Evolutionary conservation across 441 rosid genomes (phyloP).

Genomic region (Gossypium schwendimanii): DNA sequence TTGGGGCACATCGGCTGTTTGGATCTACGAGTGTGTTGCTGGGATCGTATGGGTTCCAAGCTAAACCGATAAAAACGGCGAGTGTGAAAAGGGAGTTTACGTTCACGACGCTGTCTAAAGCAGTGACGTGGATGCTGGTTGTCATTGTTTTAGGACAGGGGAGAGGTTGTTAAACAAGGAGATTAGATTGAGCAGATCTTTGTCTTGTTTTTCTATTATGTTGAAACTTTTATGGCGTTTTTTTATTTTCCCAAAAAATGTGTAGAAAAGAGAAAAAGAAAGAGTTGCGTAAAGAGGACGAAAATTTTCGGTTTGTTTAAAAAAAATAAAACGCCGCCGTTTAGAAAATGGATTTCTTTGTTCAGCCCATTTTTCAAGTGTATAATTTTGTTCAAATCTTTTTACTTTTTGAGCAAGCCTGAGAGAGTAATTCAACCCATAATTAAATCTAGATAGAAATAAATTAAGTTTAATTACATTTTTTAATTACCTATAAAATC

Average conservation of each 20-base stretch:
- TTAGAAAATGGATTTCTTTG: no score
- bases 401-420: fast-evolving
- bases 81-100: conserved; percentile 86
- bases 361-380: no score
- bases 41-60: conserved; percentile 56
- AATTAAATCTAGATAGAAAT: no score
- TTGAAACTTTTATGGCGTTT: not conserved
- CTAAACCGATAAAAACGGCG: conserved; percentile 70
- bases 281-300: not conserved
- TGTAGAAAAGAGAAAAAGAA: not conserved
- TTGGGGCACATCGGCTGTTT: conserved; percentile 31
- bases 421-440: fast-evolving
- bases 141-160: conserved; percentile 29
- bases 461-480: no score
- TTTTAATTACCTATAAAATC: no score
- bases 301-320: not conserved
- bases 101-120: conserved; percentile 72
- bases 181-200: conserved; percentile 11
- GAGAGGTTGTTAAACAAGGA: not conserved
- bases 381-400: no score
- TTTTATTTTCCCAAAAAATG: not conserved
- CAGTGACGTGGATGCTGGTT: conserved; percentile 78
- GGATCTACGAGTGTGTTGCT: conserved; percentile 26
- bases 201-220: not conserved
- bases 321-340: not conserved